Evolutionary conservation across 495 filamentous ascomycete genomes (phyloP), one percentile per base, ranked within the genome.

Genomic region (Annulohypoxylon moriforme): DNA sequence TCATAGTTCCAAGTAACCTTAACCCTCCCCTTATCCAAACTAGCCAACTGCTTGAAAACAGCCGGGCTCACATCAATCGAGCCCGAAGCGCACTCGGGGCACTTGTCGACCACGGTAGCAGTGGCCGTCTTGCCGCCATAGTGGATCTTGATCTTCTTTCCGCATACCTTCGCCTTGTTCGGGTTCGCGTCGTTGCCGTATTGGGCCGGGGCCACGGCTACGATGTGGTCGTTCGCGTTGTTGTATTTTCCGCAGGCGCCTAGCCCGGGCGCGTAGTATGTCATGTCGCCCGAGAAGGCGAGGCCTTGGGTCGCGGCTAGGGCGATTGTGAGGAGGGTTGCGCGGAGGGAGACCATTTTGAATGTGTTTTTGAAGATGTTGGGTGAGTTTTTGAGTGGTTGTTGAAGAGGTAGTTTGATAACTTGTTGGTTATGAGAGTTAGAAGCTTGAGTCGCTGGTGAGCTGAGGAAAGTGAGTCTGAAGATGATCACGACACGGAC

Each of bases 71-170:
- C 82, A 68, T 88, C 85, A 60, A 88, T 83, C 27, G 76, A 64
- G 29, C 74, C 75, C 14, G 38, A 68, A 0, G 71, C 75, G 76
- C 92, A 94, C 68, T 86, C 87, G 77, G 87, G 86, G 86, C 92
- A 94, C 84, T 92, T 92, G 85, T 94, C 92, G 42, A 88, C 87
- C 52, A 93, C 87, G n/a, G 69, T 86, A 24, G 87, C 91, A 6
- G 69, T 81, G 58, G 75, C 72, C 24, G 86, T 86, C 78, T 86
- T 87, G 76, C 89, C 90, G 31, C 79, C 76, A 67, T 75, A 80
- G 56, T 60, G 76, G 82, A 94, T 85, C 63, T 84, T 88, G 76
- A 92, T 88, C 52, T 78, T 85, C 79, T 85, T 84, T 72, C 87
- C 90, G 80, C 92, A 94, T 80, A 85, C 85, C 47, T 81, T 80